Percentiles rank a stretch among this genome's conserved stretches.
Conservation (phyloP, 768 basidiomycete genomes). For the Epithele typhae region DNA sequence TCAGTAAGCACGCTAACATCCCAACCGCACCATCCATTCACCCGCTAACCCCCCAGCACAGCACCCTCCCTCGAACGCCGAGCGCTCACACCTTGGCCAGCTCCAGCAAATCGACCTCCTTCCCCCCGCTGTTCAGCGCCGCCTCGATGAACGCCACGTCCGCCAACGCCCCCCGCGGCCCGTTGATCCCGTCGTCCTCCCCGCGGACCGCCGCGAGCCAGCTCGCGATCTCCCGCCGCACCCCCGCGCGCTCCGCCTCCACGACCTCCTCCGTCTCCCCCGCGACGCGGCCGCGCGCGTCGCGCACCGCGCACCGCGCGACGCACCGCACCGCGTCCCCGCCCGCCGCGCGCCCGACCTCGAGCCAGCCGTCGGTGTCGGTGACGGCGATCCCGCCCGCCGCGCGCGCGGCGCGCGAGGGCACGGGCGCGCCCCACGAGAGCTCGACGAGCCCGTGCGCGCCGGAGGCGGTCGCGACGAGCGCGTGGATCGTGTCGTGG, state of each 20-base stretch:
- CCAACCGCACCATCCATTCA: too few relatives aligned
- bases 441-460: conserved; percentile 59
- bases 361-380: conserved; percentile 60
- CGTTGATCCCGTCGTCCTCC: conserved; percentile 42
- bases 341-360: conserved; percentile 32
- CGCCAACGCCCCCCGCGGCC: conserved; percentile 53
- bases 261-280: conserved; percentile 39
- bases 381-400: conserved; percentile 45
- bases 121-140: conserved; percentile 61
- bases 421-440: conserved; percentile 55
- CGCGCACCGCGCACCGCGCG: conserved; percentile 27
- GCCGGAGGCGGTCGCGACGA: conserved; percentile 43
- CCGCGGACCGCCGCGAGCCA: conserved; percentile 57
- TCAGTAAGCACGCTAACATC: too few relatives aligned
- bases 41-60: too few relatives aligned
- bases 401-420: conserved; percentile 27
- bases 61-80: too few relatives aligned
- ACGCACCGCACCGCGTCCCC: conserved; percentile 31
- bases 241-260: conserved; percentile 46
- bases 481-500: conserved; percentile 70
- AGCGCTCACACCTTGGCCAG: conserved; percentile 20
- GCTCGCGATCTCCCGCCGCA: conserved; percentile 50
- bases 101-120: conserved; percentile 50
- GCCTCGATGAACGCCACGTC: conserved; percentile 84
- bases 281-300: conserved; percentile 39